Base-by-base conservation (phyloP, 371 early-diverging fungal species). In the Lichtheimia hyalospora region DNA sequence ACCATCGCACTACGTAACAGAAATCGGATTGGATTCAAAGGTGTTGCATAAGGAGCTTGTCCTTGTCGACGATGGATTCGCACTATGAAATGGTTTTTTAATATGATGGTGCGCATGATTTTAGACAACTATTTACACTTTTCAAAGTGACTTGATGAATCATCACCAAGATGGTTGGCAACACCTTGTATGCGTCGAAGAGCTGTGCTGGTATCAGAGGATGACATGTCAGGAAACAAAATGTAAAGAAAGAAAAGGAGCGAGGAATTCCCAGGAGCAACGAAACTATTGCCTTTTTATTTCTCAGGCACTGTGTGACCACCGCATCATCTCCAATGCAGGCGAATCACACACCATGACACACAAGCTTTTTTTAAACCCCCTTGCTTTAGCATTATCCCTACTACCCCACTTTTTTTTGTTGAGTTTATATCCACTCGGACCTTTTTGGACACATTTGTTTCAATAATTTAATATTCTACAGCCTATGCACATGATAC, bases 1-100 rank as follows among this genome's bases (percentile, higher is more conserved):
- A 84, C 67, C 64, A 80, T 73, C 2, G 84, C 81, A 49, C 77
- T 75, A 44, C 86, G 71, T 8, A 82, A 70, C 5, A 86, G 63
- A 56, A 83, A 84, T 7, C 77, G 68, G 6, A 84, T 62, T 10
- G 86, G 86, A 65, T 83, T 76, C 42, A 74, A 49, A 18, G 62
- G 58, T 1, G 69, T 62, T 3, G 60, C 1, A 39, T 71, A 58
- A 0, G 72, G 70, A 8, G 54, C 58, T 24, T 74, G 66, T 14
- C 62, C 60, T 24, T 62, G 58, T 44, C 28, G 61, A 53, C 74
- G 34, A 14, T 64, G 54, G 6, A 77, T 50, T 14, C 72, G 64
- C n/a, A 69, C 77, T 77, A 53, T 57, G 6, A 16, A 5, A 16
- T 7, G 28, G 0, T 34, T 6, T 46, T 0, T 18, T 46, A 18